Evolutionary conservation across 1,284 basidiomycete genomes (phyloP).

Genomic region (Ganoderma sinense): DNA sequence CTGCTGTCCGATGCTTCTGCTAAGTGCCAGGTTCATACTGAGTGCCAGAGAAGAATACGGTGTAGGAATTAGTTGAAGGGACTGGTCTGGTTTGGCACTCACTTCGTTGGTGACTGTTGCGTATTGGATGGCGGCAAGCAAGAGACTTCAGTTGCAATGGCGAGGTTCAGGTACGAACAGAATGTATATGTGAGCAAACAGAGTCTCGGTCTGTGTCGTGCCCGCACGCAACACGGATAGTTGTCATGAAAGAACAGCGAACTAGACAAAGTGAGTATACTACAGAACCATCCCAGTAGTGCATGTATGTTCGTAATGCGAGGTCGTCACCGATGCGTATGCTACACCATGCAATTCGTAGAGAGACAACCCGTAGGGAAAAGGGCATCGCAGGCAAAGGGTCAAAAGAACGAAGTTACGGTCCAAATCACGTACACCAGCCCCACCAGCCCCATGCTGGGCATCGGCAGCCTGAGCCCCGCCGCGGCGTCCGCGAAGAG

Average conservation of each 20-base stretch:
- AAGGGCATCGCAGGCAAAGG: neutral
- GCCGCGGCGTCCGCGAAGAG: conserved; percentile 44
- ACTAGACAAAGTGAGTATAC: neutral
- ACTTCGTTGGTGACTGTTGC: too few species aligned
- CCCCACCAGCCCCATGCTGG: conserved; percentile 23
- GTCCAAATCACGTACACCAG: conserved; percentile 28
- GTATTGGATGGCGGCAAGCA: too few species aligned
- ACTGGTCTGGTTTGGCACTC: too few species aligned
- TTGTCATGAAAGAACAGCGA: neutral
- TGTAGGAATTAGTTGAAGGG: too few species aligned
- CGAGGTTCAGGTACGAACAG: too few species aligned
- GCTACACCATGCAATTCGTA: neutral
- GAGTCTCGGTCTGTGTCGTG: neutral
- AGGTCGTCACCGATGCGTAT: neutral
- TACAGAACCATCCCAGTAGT: neutral
- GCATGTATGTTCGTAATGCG: neutral
- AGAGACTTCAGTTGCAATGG: too few species aligned
- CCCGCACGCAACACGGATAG: neutral
- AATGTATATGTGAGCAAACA: too few species aligned
- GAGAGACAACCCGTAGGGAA: neutral
- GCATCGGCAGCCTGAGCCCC: conserved; percentile 11
- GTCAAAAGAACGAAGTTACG: conserved; percentile 15
- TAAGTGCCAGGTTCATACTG: too few species aligned
- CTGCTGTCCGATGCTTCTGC: neutral
- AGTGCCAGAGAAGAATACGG: too few species aligned